phyloP scores from a whole-genome alignment of 163 green algal genomes.

The Chlorella variabilis region DNA sequence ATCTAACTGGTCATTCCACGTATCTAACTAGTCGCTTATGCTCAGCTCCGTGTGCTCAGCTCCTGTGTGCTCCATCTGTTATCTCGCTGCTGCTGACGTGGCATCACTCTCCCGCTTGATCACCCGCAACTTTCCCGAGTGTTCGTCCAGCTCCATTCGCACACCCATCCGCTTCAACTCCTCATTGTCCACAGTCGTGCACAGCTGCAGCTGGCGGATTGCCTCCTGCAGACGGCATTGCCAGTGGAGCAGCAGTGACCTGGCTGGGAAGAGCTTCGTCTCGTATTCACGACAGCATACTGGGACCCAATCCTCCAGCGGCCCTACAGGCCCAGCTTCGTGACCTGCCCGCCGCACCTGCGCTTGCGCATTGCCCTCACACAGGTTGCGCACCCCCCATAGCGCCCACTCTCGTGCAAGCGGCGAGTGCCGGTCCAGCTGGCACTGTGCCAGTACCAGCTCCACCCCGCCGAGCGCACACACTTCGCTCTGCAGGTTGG shows the following conservation, averaged over 20 bases:
- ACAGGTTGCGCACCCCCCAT: conserved; percentile 85
- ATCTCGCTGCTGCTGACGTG: not conserved
- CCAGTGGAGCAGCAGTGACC: not conserved
- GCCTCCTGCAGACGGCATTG: conserved; percentile 25
- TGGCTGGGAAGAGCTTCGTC: too few species aligned
- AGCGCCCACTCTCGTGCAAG: conserved; percentile 84
- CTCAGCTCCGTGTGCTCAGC: too few species aligned
- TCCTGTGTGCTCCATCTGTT: too few species aligned
- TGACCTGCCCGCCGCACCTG: not conserved
- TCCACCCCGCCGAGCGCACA: conserved; percentile 47
- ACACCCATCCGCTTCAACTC: conserved; percentile 33
- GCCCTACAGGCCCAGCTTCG: not conserved
- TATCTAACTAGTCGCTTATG: too few species aligned
- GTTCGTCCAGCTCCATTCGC: conserved; percentile 36
- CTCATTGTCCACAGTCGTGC: conserved; percentile 29
- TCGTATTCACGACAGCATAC: too few species aligned
- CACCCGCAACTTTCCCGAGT: conserved; percentile 36
- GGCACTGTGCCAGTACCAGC: conserved; percentile 64
- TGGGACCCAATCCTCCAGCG: too few species aligned
- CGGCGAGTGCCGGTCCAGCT: conserved; percentile 57
- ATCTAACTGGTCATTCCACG: too few species aligned
- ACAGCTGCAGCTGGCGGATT: conserved; percentile 39
- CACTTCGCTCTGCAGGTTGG: conserved; percentile 53
- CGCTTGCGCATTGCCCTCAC: conserved; percentile 61
- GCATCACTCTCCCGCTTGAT: not conserved